Base-by-base conservation (phyloP, 306 rosid species). In the Begonia fuchsioides region DNA sequence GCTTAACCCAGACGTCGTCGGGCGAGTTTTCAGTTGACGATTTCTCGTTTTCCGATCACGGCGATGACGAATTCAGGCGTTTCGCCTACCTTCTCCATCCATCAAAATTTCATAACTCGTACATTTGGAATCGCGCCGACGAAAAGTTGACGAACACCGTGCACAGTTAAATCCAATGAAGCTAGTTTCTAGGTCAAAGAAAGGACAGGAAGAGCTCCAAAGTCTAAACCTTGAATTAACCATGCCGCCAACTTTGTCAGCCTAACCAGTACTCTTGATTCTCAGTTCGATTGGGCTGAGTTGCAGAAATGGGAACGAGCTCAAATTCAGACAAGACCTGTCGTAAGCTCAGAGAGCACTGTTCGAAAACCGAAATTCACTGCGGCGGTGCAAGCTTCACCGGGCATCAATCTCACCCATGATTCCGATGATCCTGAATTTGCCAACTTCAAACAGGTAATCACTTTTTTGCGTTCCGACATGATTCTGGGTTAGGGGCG, bases 81-180 rank as follows among this genome's bases (percentile, higher is more conserved):
- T 2, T n/a, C 32, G 5, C 5, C 32, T 20, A 20, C 5, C 32
- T 20, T 6, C 32, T 20, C 19, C n/a, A 32, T 15, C 12, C n/a
- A 13, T 17, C 10, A 17, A 32, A 15, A 38, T 49, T 41, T 20
- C 32, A 20, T 20, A 20, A 20, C 5, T 20, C 32, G 3, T 20
- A 20, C 32, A 20, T 20, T 20, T 1, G 32, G 32, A 20, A 20
- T 1, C 32, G 1, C 32, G 32, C 0, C 5, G 32, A 20, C 3
- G 5, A 20, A 20, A 20, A 20, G 5, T 20, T 20, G 32, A 20
- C 3, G 32, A 20, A 20, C 32, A 20, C 32, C 32, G 32, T 20
- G 3, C 5, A 20, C 63, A 83, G 94, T 81, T 79, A 39, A 88
- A 88, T 67, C 95, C 95, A 17, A 80, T 81, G 81, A 83, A 83